Evolutionary conservation across 306 rosid species (phyloP).

Genomic region (Cyamopsis tetragonoloba): DNA sequence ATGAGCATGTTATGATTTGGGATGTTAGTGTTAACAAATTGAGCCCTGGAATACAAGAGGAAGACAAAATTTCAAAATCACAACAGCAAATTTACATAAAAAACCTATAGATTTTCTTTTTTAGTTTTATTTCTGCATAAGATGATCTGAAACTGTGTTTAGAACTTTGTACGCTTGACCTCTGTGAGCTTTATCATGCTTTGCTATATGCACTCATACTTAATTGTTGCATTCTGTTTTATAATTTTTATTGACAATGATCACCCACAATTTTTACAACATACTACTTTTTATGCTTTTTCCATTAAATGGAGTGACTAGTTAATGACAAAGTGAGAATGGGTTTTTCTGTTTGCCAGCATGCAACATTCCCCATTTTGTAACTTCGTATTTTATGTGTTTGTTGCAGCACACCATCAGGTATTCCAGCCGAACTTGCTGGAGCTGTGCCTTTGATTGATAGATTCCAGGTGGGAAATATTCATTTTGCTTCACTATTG

Average conservation of each 20-base stretch:
- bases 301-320: background rate
- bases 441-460: conserved; percentile 76
- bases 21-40: conserved; percentile 7
- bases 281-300: background rate
- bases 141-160: background rate
- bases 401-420: conserved; percentile 63
- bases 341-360: background rate
- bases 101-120: background rate
- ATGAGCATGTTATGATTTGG: background rate
- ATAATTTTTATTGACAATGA: background rate
- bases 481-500: background rate
- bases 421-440: conserved; percentile 74
- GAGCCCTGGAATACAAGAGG: background rate
- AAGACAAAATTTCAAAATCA: background rate
- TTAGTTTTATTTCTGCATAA: background rate
- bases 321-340: background rate
- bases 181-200: background rate
- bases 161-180: background rate
- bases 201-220: background rate
- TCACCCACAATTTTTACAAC: background rate
- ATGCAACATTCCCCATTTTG: background rate
- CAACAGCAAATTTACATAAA: background rate
- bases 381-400: background rate
- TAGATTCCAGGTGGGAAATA: conserved; percentile 65
- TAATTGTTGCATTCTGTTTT: background rate